These are phyloP conservation scores for Parathielavia hyrcaniae DNA, from an alignment of 495 filamentous ascomycete genomes.

Conservation along the genomic window DNA sequence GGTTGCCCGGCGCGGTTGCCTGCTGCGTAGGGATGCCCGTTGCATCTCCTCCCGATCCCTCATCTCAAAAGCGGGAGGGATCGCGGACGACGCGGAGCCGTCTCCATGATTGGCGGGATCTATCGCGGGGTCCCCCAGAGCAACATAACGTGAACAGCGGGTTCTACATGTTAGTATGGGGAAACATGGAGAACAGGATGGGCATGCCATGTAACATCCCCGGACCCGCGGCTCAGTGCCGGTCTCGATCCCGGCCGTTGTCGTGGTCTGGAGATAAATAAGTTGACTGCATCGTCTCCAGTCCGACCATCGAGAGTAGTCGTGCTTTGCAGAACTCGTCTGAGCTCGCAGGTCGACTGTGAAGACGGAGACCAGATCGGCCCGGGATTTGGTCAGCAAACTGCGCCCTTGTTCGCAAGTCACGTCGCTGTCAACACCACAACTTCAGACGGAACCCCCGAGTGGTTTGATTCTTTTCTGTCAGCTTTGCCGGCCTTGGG, in stretches of 20 bases:
- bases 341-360: slow-evolving; percentile 5
- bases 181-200: neutral
- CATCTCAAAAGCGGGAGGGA: neutral
- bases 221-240: neutral
- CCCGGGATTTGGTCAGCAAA: neutral
- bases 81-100: neutral
- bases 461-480: too few relatives aligned
- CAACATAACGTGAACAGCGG: neutral
- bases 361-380: neutral
- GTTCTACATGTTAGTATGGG: neutral
- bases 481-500: too few relatives aligned
- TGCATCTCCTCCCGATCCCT: neutral
- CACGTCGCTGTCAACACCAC: neutral
- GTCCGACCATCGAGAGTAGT: neutral
- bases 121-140: neutral
- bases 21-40: neutral
- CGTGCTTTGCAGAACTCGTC: neutral
- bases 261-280: neutral
- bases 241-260: neutral
- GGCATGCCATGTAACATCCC: slow-evolving; percentile 10
- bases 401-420: neutral
- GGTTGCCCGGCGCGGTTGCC: neutral
- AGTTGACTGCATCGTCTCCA: neutral
- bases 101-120: slow-evolving; percentile 19
- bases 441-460: neutral